Evolutionary conservation across 306 rosid genomes (phyloP), one percentile per base, ranked within the genome.

Genomic region (Quercus berberidifolia): DNA sequence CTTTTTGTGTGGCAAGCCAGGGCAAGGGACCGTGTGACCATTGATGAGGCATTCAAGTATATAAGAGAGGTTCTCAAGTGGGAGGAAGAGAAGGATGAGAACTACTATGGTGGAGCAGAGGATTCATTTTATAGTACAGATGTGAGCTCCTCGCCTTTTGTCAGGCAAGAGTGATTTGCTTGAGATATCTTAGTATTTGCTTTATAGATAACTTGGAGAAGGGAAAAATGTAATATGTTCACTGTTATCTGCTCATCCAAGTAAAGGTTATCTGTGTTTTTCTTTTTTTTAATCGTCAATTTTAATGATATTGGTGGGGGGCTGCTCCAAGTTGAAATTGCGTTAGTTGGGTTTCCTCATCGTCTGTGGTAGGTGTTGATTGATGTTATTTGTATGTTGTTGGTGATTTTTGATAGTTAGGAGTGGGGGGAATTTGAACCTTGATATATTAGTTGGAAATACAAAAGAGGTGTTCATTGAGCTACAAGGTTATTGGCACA

Each of bases 101-200:
- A 86, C 65, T 93, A 84, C 85, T 91, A 86, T 68, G 92, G 90
- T 13, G 95, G 91, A 81, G 92, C 93, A 0, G 97, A 96, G 83
- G 99, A 96, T 85, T 96, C 99, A 28, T 92, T 83, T 84, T 94
- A 92, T 65, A 93, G 96, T 80, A 96, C 98, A 88, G 98, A 95
- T 68, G 77, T 96, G 86, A 93, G 99, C 81, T 89, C 99, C 77
- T 95, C 97, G 49, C 98, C 94, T 3, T 91, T 80, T 85, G 79
- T 82, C 63, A 88, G 96, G 86, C 94, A 81, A 87, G 93, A 87
- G 68, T 88, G 75, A 76, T 82, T 73, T 78, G 20, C 80, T 51
- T 59, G 51, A 60, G 54, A 73, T 25, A 46, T 63, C 63, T 68
- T 63, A 74, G 71, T 60, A 52, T 52, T 60, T 76, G 77, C 35